Evolutionary conservation across 805 yeast species (phyloP), one percentile per base, ranked within the genome.

Genomic region (Metschnikowia sp.): DNA sequence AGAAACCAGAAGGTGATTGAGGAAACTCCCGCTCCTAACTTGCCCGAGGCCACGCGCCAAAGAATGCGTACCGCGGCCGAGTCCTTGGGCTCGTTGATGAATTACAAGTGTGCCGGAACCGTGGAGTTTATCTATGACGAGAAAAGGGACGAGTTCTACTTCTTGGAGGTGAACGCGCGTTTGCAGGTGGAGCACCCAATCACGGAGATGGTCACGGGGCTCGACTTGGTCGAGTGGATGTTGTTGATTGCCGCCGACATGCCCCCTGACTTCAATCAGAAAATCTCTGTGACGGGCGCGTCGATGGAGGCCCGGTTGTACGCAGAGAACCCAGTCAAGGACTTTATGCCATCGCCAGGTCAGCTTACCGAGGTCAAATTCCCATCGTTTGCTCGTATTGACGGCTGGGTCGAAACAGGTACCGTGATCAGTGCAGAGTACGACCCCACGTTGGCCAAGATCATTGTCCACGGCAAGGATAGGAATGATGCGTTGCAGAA

Each of bases 151-250:
- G 94, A 85, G 63, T 94, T 92, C 66, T 92, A 92, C 74, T 92
- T 92, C 72, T 75, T 92, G 61, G 99, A 92, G 67, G 98, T 92
- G 55, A 92, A 92, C 65, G 96, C 99, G 10, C 83, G 99, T 64
- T 78, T 92, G 58, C 99, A 92, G 69, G 99, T 92, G 40, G 99
- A 92, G 73, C 99, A 92, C 67, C 98, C 98, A 36, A 85, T 94
- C 59, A 92, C 99, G 29, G 99, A 92, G 70, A 76, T 83, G 82
- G 96, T 88, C 36, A 92, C 97, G 15, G 97, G 97, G 3, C 72
- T 91, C 45, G 99, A 92, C 69, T 74, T 92, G 53, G 98, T 92
- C 18, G 97, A 94, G 68, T 89, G 97, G 97, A 94, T 94, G 99
- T 72, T 92, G 53, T 73, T 76, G 57, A 86, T 92, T 63, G 97